Evolutionary conservation across 75 land plant genomes (phyloP), one percentile per base, ranked within the genome.

Genomic region (Pseudotsuga menziesii): DNA sequence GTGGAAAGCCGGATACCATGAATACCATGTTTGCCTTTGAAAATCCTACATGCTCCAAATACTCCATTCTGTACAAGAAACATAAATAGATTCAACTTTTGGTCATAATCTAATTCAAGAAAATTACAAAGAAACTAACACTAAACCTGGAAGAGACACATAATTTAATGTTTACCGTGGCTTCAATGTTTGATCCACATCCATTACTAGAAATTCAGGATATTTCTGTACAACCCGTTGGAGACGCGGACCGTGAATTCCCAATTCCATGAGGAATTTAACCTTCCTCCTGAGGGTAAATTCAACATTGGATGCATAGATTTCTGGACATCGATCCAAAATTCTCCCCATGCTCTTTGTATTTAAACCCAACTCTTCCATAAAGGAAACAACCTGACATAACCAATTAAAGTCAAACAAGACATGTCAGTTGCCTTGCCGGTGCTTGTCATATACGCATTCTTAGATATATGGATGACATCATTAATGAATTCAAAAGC

Each of bases 1-100:
- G 92, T 16, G 98, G 95, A 82, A 93, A 96, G 48, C 88, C 82
- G n/a, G 58, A 70, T n/a, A 96, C 78, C 97, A 96, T 96, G 64
- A 75, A 86, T 11, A 78, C 78, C 19, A 93, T 81, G 0, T 94
- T 87, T 84, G 78, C 77, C 60, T 83, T 82, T 67, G 90, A 84
- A 7, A 96, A 59, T 22, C 94, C 90, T 19, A 52, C 60, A 70
- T 80, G 74, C 81, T 74, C 77, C 71, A 96, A 71, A 77, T 87
- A 96, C 36, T 71, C 80, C 69, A 93, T 63, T 62, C 98, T 96
- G 91, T 73, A 76, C 17, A 74, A 80, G 22, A 57, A 20, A 26
- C 58, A 64, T 12, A 62, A 77, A 14, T 66, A 41, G 16, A 77
- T 9, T 63, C n/a, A 5, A 67, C 19, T 5, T 48, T 22, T 69